Base-by-base conservation (phyloP, 2,329 filamentous ascomycete genomes). In the Berkeleyomyces rouxiae region DNA sequence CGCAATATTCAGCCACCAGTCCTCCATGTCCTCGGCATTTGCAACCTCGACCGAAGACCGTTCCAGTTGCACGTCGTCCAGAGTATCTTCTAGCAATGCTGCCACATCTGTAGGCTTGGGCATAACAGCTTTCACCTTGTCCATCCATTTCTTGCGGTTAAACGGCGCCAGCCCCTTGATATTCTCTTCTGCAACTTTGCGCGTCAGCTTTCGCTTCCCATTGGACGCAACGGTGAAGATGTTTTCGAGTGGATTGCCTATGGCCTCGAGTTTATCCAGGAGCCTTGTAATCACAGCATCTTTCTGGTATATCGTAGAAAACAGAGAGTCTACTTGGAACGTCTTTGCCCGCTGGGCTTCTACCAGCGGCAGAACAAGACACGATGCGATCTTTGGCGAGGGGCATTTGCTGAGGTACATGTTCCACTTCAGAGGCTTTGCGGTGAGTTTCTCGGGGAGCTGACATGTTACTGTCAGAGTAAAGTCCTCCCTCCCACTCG, bases 351-450 rank as follows among this genome's bases (percentile, higher is more conserved):
- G 72, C 23, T 79, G 75, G 13, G 74, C 74, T 64, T 77, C 75
- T 10, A 82, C 69, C 2, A 83, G 70, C 11, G 81, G 80, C 40
- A 82, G 68, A 10, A 82, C 76, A 43, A 83, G 73, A 63, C 77
- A 74, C 1, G 75, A 75, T 7, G 78, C 73, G 3, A 81, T 69
- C 10, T 72, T 70, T 16, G 74, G 73, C 7, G 75, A 67, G 1
- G 75, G 71, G 23, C 72, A 72, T 65, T 76, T 80, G 37, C 69
- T 70, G 16, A 92, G 72, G 58, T 78, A 72, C 63, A 90, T 76
- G 0, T 78, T 78, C 88, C 88, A 92, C 65, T 74, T 74, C 43
- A 92, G 74, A 4, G 82, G 78, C 58, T 77, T 75, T 33, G 55
- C 33, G 2, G 59, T 66, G 7, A 67, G 57, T 39, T 90, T 75